Base-by-base conservation (phyloP, 371 early-diverging fungal genomes). In the Rhizopus stolonifer region DNA sequence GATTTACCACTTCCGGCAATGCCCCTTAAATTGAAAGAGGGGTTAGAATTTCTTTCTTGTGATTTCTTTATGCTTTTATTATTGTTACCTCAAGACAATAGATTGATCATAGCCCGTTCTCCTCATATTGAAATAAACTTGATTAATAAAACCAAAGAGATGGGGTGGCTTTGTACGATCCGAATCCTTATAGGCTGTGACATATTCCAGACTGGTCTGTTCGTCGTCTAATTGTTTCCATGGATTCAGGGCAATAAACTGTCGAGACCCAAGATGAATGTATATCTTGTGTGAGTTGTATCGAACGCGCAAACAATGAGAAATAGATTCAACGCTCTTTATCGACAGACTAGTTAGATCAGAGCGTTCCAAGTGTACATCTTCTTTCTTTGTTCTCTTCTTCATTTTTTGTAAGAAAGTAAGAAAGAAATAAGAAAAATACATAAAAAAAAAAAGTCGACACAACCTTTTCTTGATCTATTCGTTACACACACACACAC, bases 1-100 rank as follows among this genome's bases (percentile, higher is more conserved):
- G 91, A 84, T 71, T 94, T 95, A 50, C 96, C 96, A 40, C 88
- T 82, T 31, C 89, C 93, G 21, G 87, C 75, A 56, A 91, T 91
- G 19, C 96, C 96, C 58, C 91, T 91, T 36, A 57, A 46, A 34
- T 31, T 57, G 53, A 80, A 46, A 17, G 21, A 56, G 34, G 46
- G 24, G 38, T 38, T n/a, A n/a, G 42, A 25, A 43, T 19, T 36
- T 29, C 34, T 49, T 49, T 23, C 7, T 7, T 31, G 26, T 11
- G 31, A 36, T 21, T 52, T n/a, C n/a, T n/a, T n/a, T n/a, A n/a
- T n/a, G n/a, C n/a, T n/a, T n/a, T n/a, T n/a, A n/a, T n/a, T n/a
- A n/a, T n/a, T n/a, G n/a, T 55, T 79, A 80, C 85, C 69, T 70
- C 39, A 79, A 68, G 51, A 86, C 85, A 76, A 80, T 90, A 64